Percentiles rank a stretch among this genome's conserved stretches.
These are phyloP conservation scores for Phylloporus arenicola DNA, from an alignment of 768 basidiomycete genomes.

Conservation along the genomic window DNA sequence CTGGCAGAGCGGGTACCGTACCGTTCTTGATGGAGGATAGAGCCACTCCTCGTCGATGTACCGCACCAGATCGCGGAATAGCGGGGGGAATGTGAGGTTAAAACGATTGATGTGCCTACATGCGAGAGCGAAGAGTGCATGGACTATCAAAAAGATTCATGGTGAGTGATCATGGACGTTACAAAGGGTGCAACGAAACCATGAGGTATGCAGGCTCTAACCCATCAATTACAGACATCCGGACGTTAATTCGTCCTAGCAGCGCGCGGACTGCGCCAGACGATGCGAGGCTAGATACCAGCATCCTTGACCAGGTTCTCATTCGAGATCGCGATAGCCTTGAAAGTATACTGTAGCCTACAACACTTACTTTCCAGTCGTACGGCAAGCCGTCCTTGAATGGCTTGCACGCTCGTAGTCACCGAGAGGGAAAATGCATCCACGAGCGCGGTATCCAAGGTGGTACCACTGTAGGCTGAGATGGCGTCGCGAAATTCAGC, in stretches of 20 bases:
- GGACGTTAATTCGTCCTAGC: background rate
- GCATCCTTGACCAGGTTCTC: conserved; percentile 1
- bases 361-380: too few species aligned
- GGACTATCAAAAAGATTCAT: conserved; percentile 6
- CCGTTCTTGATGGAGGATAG: conserved; percentile 5
- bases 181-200: conserved; percentile 1
- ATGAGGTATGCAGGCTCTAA: background rate
- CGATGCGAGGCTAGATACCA: background rate
- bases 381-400: too few species aligned
- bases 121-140: conserved; percentile 11
- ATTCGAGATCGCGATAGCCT: background rate
- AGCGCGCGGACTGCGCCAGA: background rate
- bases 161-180: background rate
- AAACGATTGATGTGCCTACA: background rate
- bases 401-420: conserved; percentile 9
- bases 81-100: background rate
- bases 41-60: conserved; percentile 6
- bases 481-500: too few species aligned
- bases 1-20: conserved; percentile 5
- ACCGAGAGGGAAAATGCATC: background rate
- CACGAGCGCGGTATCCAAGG: background rate
- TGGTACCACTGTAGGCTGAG: too few species aligned
- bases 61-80: conserved; percentile 6
- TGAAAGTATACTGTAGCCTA: background rate
- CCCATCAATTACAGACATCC: background rate